A percentile compares a stretch with the other conserved stretches of the same genome.
Evolutionary conservation across 2,329 filamentous ascomycete genomes (phyloP).

Genomic region (Lachnellula suecica): DNA sequence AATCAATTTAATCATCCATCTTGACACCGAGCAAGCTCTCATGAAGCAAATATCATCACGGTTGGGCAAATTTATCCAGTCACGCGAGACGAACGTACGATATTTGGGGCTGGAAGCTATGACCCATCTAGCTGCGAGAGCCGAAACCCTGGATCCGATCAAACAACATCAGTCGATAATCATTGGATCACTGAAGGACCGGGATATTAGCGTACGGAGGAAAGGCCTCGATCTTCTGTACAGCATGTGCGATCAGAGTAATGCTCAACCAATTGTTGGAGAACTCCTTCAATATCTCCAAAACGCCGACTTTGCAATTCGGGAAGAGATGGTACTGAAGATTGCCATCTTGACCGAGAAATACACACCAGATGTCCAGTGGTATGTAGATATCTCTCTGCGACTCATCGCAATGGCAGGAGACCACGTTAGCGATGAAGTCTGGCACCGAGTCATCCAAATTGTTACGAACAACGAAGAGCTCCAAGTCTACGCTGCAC

Average conservation of each 20-base stretch:
- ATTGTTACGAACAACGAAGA: slow-evolving; percentile 99
- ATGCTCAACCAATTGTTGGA: slow-evolving; percentile 88
- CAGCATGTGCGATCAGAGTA: slow-evolving; percentile 98
- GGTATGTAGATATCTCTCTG: slow-evolving; percentile 98
- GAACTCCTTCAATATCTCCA: slow-evolving; percentile 94
- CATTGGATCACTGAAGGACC: slow-evolving; percentile 86
- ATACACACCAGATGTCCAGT: slow-evolving; percentile 96
- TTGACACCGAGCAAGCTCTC: slow-evolving; percentile 89
- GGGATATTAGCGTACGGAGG: slow-evolving; percentile 93
- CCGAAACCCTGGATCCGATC: slow-evolving; percentile 93
- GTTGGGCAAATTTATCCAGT: slow-evolving; percentile 93
- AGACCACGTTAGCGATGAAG: slow-evolving; percentile 97
- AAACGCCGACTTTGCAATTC: slow-evolving; percentile 94
- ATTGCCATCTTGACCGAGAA: slow-evolving; percentile 98
- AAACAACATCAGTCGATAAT: slow-evolving; percentile 98
- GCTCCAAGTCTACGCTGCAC: slow-evolving; percentile 91
- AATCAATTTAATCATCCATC: slow-evolving; percentile 96
- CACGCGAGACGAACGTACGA: slow-evolving; percentile 93
- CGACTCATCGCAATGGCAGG: slow-evolving; percentile 94
- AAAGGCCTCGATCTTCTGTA: slow-evolving; percentile 96
- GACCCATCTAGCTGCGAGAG: slow-evolving; percentile 92
- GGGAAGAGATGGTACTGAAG: slow-evolving; percentile 99
- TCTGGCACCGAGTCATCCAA: slow-evolving; percentile 98
- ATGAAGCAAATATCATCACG: slow-evolving; percentile 95
- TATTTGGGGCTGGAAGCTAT: slow-evolving; percentile 96